phyloP scores from a whole-genome alignment of 2,329 filamentous ascomycete species.

The Paracorniculantispora psalliotae region DNA sequence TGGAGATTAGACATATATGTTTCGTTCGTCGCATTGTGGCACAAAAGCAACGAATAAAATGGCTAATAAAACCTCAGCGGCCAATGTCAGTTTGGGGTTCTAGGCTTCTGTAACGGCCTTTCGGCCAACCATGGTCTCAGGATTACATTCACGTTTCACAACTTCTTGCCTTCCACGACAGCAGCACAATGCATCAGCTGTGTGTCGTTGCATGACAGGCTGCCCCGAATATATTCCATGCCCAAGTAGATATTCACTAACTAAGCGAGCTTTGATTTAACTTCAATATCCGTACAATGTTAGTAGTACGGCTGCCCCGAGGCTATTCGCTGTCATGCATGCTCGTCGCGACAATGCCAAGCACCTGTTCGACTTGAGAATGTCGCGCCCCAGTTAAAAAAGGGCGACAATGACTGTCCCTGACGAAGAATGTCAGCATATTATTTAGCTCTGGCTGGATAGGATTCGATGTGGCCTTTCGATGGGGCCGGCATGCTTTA shows the following conservation, averaged over 20 bases:
- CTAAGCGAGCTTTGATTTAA: no score
- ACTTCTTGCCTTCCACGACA: no score
- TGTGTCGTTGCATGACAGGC: no score
- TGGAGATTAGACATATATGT: not conserved
- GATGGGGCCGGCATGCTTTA: not conserved
- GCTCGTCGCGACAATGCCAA: not conserved
- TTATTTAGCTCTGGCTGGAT: constrained; percentile 1
- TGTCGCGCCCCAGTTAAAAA: not conserved
- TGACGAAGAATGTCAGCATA: constrained; percentile 10
- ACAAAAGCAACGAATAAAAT: no score
- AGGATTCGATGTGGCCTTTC: not conserved
- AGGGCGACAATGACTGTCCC: not conserved
- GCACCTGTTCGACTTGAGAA: not conserved
- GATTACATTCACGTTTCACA: not conserved
- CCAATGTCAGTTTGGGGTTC: no score
- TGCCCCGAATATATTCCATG: no score
- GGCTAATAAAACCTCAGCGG: no score
- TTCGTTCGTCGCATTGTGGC: no score
- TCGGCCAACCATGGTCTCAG: not conserved
- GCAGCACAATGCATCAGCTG: no score
- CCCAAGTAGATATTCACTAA: no score
- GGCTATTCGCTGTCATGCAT: not conserved
- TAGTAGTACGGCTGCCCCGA: no score
- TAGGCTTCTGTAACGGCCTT: not conserved
- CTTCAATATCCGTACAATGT: no score